phyloP scores from a whole-genome alignment of 2,329 filamentous ascomycete species.

The Hortaea sp. region DNA sequence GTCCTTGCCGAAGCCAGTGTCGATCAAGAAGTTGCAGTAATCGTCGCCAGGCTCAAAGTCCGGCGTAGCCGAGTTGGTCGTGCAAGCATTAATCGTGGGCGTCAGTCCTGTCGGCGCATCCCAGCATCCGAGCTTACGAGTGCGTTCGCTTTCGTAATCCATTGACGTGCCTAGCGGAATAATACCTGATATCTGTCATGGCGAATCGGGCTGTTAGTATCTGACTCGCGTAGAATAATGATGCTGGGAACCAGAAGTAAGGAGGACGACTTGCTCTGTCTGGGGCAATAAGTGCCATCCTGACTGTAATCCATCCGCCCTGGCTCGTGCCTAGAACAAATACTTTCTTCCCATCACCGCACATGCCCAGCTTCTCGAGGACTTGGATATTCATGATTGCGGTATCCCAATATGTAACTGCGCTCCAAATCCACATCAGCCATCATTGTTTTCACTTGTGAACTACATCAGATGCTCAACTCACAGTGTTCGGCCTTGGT shows the following conservation, averaged over 20 bases:
- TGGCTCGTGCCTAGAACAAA: slow-evolving; percentile 44
- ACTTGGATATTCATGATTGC: slow-evolving; percentile 37
- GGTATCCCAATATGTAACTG: slow-evolving; percentile 38
- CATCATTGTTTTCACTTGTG: no score
- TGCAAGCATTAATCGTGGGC: slow-evolving; percentile 31
- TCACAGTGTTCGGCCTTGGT: slow-evolving; percentile 33
- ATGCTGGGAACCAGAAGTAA: no score
- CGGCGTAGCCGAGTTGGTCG: slow-evolving; percentile 27
- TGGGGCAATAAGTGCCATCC: slow-evolving; percentile 44
- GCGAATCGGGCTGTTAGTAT: not conserved
- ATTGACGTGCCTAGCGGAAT: slow-evolving; percentile 44
- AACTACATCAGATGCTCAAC: no score
- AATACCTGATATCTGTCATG: slow-evolving; percentile 37
- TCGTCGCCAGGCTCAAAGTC: slow-evolving; percentile 32
- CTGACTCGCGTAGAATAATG: no score
- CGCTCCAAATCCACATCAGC: not conserved
- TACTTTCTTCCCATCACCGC: slow-evolving; percentile 23
- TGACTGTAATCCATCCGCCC: slow-evolving; percentile 42
- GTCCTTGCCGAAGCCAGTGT: slow-evolving; percentile 34
- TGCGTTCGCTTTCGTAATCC: slow-evolving; percentile 31
- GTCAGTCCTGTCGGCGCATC: slow-evolving; percentile 28
- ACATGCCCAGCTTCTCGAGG: slow-evolving; percentile 30
- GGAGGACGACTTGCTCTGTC: slow-evolving; percentile 1
- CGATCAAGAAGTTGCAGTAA: slow-evolving; percentile 34
- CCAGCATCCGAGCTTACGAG: slow-evolving; percentile 40